Evolutionary conservation across 345 rosid genomes (phyloP).

Genomic region (Murraya paniculata): DNA sequence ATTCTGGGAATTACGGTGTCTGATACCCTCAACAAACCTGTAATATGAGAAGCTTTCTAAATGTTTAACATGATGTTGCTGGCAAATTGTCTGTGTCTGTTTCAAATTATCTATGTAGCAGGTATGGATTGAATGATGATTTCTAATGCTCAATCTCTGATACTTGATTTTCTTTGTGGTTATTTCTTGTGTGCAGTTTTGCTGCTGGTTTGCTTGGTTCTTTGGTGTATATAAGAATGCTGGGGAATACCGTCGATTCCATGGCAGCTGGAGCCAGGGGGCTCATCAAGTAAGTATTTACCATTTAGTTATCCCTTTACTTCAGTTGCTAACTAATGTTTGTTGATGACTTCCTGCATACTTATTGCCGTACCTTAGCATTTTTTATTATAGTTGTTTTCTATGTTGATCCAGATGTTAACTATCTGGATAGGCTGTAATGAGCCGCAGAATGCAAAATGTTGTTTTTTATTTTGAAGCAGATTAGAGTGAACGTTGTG

Average conservation of each 20-base stretch:
- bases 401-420: background rate
- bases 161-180: background rate
- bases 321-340: background rate
- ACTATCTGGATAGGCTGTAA: background rate
- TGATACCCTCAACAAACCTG: background rate
- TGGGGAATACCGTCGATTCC: constrained; percentile 83
- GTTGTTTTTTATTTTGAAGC: background rate
- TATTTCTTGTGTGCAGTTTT: constrained; percentile 46
- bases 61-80: background rate
- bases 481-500: background rate
- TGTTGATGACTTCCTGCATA: background rate
- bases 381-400: background rate
- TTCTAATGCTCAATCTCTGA: background rate
- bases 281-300: constrained; percentile 58
- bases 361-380: background rate
- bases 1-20: background rate
- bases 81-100: background rate
- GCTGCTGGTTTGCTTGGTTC: constrained; percentile 85
- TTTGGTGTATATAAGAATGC: constrained; percentile 74
- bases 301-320: constrained; percentile 14
- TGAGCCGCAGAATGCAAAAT: background rate
- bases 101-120: background rate
- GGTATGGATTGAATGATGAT: background rate
- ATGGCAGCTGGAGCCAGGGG: constrained; percentile 87
- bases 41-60: background rate